Conservation (phyloP, 352 stramenopile species). For the Globisporangium yorkense region DNA sequence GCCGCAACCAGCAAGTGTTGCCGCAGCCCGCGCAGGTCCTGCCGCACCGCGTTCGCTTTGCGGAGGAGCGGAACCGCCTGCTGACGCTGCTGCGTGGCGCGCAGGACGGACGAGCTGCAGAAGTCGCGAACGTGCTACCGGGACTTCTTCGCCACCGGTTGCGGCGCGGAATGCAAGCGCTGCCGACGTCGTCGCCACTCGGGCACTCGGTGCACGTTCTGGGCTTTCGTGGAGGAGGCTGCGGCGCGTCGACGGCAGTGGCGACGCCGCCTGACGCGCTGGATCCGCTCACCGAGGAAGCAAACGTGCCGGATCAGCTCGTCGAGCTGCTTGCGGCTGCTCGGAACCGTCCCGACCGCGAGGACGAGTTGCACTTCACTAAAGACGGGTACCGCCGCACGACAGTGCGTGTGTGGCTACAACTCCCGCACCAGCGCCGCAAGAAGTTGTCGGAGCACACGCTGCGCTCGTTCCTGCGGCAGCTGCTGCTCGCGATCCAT, state of each 20-base stretch:
- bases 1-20: background rate
- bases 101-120: background rate
- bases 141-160: background rate
- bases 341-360: slow-evolving; percentile 1
- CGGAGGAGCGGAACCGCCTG: slow-evolving; percentile 17
- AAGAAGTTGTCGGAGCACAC: slow-evolving; percentile 24
- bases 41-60: slow-evolving; percentile 3
- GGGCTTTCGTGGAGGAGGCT: background rate
- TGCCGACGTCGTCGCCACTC: background rate
- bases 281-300: slow-evolving; percentile 1
- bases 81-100: slow-evolving; percentile 2
- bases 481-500: slow-evolving; percentile 53
- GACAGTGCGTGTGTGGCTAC: slow-evolving; percentile 40
- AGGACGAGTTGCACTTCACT: slow-evolving; percentile 11
- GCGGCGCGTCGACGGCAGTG: background rate
- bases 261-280: background rate
- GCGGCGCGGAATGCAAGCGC: background rate
- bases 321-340: slow-evolving; percentile 4
- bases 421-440: slow-evolving; percentile 13
- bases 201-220: slow-evolving; percentile 10
- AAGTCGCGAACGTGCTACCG: background rate
- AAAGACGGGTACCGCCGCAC: slow-evolving; percentile 24
- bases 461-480: slow-evolving; percentile 47
- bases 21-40: background rate
- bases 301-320: slow-evolving; percentile 5